phyloP scores from a whole-genome alignment of 2,329 filamentous ascomycete genomes.

The Colletotrichum tabaci region DNA sequence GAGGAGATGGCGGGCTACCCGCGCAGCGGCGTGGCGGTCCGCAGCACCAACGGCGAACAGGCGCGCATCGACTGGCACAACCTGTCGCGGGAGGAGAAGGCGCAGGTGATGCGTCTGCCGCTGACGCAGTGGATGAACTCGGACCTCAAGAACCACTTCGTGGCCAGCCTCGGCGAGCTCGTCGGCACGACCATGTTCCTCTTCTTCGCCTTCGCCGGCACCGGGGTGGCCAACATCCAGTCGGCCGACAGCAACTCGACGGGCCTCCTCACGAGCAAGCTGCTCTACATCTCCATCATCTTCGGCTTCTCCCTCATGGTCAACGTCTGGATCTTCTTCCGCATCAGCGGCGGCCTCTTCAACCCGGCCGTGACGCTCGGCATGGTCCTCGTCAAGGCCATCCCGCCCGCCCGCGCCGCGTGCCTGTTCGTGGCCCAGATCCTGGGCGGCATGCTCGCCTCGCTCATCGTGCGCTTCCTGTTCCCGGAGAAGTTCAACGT shows the following conservation, averaged over 20 bases:
- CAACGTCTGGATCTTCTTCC: slow-evolving; percentile 65
- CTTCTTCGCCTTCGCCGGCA: slow-evolving; percentile 60
- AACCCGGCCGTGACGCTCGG: slow-evolving; percentile 63
- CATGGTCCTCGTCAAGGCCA: slow-evolving; percentile 64
- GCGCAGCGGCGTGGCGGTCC: slow-evolving; percentile 22
- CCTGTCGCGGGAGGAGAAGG: slow-evolving; percentile 57
- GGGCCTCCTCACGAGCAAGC: slow-evolving; percentile 59
- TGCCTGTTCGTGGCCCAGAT: slow-evolving; percentile 67
- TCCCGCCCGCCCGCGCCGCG: slow-evolving; percentile 60
- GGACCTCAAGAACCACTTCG: slow-evolving; percentile 60
- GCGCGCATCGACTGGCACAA: slow-evolving; percentile 55
- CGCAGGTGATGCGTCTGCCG: slow-evolving; percentile 60
- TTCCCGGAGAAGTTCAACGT: slow-evolving; percentile 62
- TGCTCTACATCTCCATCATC: slow-evolving; percentile 58
- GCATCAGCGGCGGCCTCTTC: slow-evolving; percentile 58
- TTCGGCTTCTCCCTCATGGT: slow-evolving; percentile 62
- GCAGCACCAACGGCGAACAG: slow-evolving; percentile 39
- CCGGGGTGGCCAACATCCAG: slow-evolving; percentile 57
- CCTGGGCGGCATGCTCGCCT: slow-evolving; percentile 60
- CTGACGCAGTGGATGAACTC: slow-evolving; percentile 64
- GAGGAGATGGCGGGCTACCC: slow-evolving; percentile 40
- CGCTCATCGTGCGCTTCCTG: slow-evolving; percentile 58
- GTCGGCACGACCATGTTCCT: slow-evolving; percentile 61
- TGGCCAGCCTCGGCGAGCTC: slow-evolving; percentile 56
- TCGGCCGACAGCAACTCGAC: slow-evolving; percentile 55